Percentiles rank a stretch among this genome's conserved stretches.
phyloP scores from a whole-genome alignment of 352 stramenopile genomes.

The Phytophthora podocarpi region DNA sequence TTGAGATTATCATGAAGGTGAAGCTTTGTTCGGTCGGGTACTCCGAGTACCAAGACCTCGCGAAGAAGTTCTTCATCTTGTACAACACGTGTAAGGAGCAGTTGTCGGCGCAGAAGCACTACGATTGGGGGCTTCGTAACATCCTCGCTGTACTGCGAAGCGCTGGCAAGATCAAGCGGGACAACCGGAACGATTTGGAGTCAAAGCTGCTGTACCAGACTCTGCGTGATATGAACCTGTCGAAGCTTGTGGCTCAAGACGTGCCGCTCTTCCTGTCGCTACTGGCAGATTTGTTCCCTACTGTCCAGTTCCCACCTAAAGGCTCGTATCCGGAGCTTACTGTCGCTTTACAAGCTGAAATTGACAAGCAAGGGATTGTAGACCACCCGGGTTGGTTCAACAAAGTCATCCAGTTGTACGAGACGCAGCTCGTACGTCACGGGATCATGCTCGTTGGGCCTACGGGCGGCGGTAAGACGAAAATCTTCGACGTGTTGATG shows the following conservation, averaged over 20 bases:
- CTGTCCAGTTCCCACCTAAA: slow-evolving; percentile 89
- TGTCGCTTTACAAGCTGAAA: slow-evolving; percentile 78
- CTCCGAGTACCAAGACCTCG: slow-evolving; percentile 91
- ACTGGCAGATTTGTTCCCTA: slow-evolving; percentile 97
- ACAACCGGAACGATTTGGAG: slow-evolving; percentile 89
- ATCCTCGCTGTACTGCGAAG: slow-evolving; percentile 90
- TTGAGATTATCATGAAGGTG: slow-evolving; percentile 97
- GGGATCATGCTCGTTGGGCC: slow-evolving; percentile 99
- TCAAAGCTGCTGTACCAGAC: slow-evolving; percentile 90
- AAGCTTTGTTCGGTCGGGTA: slow-evolving; percentile 94
- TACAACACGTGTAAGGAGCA: slow-evolving; percentile 94
- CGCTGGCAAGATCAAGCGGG: slow-evolving; percentile 91
- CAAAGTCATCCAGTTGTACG: slow-evolving; percentile 98
- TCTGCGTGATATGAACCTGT: slow-evolving; percentile 98
- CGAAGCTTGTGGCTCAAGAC: slow-evolving; percentile 98
- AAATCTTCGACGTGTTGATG: slow-evolving; percentile 96
- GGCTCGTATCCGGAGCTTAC: slow-evolving; percentile 97
- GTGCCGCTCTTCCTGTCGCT: slow-evolving; percentile 97
- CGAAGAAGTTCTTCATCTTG: slow-evolving; percentile 93
- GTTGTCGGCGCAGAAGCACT: slow-evolving; percentile 92
- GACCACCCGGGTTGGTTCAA: slow-evolving; percentile 89
- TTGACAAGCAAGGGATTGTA: slow-evolving; percentile 93
- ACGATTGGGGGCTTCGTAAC: slow-evolving; percentile 92
- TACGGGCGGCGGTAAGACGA: slow-evolving; percentile 97
- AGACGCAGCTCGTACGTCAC: slow-evolving; percentile 97